A percentile compares a stretch with the other conserved stretches of the same genome.
These are phyloP conservation scores for Colletotrichum cuscutae DNA, from an alignment of 2,329 filamentous ascomycete species.

Conservation along the genomic window DNA sequence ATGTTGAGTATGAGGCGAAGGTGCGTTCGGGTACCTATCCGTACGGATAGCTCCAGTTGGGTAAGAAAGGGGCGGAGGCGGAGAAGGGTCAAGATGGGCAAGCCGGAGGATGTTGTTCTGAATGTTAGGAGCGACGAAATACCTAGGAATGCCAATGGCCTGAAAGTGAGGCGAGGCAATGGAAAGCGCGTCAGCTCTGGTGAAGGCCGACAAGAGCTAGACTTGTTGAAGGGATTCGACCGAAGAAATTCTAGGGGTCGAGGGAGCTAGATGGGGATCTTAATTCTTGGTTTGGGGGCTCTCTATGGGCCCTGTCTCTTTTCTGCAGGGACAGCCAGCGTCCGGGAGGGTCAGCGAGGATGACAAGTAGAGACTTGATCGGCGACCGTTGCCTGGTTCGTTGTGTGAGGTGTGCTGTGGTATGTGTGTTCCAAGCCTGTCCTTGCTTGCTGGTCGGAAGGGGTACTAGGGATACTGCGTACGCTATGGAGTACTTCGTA, in stretches of 20 bases:
- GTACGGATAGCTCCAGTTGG: neutral
- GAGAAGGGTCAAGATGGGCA: no score
- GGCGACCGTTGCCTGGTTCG: neutral
- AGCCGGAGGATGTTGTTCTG: neutral
- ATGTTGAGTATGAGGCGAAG: neutral
- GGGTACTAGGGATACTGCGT: neutral
- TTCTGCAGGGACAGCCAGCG: constrained; percentile 6
- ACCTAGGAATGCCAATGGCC: neutral
- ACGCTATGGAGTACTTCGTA: no score
- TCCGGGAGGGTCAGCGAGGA: neutral
- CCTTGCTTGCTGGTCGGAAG: neutral
- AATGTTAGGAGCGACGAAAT: neutral
- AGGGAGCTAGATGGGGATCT: constrained; percentile 4
- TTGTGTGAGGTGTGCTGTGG: neutral
- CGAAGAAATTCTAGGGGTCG: constrained; percentile 4
- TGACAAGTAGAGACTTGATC: neutral
- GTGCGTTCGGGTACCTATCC: neutral
- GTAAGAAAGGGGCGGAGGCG: neutral
- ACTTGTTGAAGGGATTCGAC: constrained; percentile 15
- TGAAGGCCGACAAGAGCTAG: constrained; percentile 10
- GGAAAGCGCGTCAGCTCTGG: no score
- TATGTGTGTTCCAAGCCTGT: neutral
- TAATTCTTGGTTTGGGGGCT: constrained; percentile 1
- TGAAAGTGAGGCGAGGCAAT: neutral
- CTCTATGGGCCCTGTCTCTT: neutral